Base-by-base conservation (phyloP, 2,329 filamentous ascomycete species). In the Epichloe aotearoae region DNA sequence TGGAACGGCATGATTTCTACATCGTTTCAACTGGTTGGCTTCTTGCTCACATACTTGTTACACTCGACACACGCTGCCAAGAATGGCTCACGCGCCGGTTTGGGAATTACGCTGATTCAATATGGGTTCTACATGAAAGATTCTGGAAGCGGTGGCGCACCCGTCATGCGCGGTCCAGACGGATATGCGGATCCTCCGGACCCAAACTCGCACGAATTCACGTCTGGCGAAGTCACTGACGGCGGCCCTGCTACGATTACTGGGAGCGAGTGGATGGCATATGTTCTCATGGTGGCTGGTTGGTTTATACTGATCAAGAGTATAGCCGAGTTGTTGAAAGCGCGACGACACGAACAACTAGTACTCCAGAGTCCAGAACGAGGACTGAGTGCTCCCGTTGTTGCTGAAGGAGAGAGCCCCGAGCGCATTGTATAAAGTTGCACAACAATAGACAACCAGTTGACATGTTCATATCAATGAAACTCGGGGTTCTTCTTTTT, bases 1-100 rank as follows among this genome's bases (percentile, higher is more conserved):
- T 94, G 88, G 88, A 94, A 94, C 70, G 86, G 79, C 70, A 90
- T 97, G 80, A 97, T 98, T 58, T 94, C 88, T 57, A 91, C 95
- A 77, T 95, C 90, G 42, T 97, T 98, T 75, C 88, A 95, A 67
- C 80, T 97, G 56, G 88, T 96, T 68, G 93, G 93, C 50, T 98
- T 98, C 76, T 81, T 98, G 33, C 85, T 98, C 61, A 97, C 93
- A 30, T 98, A 98, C 66, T 86, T 98, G 52, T 79, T 98, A 3
- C 93, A 98, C 75, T 97, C 93, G 33, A 95, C 91, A 7, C 93
- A 98, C 67, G 93, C 93, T 4, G 93, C 93, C 60, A 98, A 98
- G 72, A 95, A 98, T 65, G 93, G 93, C 47, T 95, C 90, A 44
- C 86, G 88, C 62, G 90, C 91, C 48, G 93, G 93, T 50, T 83